These are phyloP conservation scores for Elongisporangium prolatum DNA, from an alignment of 352 stramenopile genomes.

Conservation along the genomic window DNA sequence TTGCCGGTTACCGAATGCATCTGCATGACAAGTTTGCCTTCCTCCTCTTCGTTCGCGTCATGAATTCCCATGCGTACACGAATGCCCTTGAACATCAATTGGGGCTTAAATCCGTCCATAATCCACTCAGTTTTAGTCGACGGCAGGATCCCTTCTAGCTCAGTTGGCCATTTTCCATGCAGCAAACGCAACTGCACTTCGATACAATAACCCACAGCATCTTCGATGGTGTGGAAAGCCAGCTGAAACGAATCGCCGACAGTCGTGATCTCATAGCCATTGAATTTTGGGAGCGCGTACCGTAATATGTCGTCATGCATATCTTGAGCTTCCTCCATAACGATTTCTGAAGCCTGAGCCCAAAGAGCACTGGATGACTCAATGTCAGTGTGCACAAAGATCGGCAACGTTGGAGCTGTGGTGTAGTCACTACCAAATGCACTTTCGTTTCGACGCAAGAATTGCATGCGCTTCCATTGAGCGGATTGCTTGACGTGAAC, in stretches of 20 bases:
- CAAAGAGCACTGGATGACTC: constrained; percentile 71
- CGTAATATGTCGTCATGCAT: constrained; percentile 65
- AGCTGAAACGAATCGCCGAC: constrained; percentile 69
- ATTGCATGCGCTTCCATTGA: constrained; percentile 20
- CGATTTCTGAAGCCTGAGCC: constrained; percentile 33
- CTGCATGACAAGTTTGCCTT: constrained; percentile 45
- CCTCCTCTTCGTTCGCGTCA: constrained; percentile 41
- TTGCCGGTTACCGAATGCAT: constrained; percentile 64
- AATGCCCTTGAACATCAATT: constrained; percentile 55
- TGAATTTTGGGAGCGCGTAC: constrained; percentile 38
- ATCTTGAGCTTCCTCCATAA: constrained; percentile 59
- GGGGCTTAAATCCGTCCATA: constrained; percentile 42
- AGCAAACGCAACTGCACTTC: constrained; percentile 55
- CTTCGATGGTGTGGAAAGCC: constrained; percentile 56
- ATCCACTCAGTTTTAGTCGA: constrained; percentile 54
- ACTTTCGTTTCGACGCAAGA: constrained; percentile 9
- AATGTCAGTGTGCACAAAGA: constrained; percentile 81
- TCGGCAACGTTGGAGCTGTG: constrained; percentile 25
- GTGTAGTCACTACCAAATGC: constrained; percentile 30
- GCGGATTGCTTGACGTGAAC: constrained; percentile 47
- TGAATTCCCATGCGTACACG: constrained; percentile 78
- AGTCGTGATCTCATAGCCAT: constrained; percentile 77
- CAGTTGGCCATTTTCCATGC: constrained; percentile 52
- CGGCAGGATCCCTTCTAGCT: constrained; percentile 42
- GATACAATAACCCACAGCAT: constrained; percentile 63